phyloP scores from a whole-genome alignment of 768 basidiomycete species.

The Cytidiella melzeri region DNA sequence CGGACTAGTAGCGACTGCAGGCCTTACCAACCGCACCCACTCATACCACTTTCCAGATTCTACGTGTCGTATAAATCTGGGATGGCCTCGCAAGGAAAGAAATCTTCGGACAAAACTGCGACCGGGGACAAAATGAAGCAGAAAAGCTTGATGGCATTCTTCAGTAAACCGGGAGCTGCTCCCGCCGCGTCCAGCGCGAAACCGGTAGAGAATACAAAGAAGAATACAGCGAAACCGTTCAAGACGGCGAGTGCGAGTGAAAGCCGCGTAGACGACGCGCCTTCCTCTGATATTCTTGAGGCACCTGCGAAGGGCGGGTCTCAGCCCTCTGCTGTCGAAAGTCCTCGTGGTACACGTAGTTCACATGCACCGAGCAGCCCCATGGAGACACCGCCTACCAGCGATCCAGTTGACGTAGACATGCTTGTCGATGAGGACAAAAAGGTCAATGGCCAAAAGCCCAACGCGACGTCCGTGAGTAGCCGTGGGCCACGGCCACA shows the following conservation, averaged over 20 bases:
- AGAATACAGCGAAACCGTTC: not conserved
- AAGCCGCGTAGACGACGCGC: conserved; percentile 12
- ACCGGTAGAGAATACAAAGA: not conserved
- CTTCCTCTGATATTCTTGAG: conserved; percentile 16
- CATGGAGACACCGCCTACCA: conserved; percentile 66
- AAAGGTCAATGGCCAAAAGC: conserved; percentile 9
- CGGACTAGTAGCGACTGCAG: too few relatives aligned
- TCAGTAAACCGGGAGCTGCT: conserved; percentile 28
- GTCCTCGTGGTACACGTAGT: conserved; percentile 31
- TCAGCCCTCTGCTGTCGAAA: conserved; percentile 35
- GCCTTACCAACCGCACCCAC: too few relatives aligned
- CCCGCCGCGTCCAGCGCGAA: conserved; percentile 3
- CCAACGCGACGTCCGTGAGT: conserved; percentile 12
- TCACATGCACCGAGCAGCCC: conserved; percentile 45
- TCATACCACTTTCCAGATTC: too few relatives aligned
- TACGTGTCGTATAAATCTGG: not conserved
- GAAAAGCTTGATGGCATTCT: conserved; percentile 70
- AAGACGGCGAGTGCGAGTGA: not conserved
- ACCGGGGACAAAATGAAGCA: conserved; percentile 43
- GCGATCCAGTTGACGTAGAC: conserved; percentile 73
- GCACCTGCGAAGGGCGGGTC: conserved; percentile 16
- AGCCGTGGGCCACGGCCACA: not conserved
- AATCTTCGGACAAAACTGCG: conserved; percentile 1
- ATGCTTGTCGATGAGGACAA: conserved; percentile 52
- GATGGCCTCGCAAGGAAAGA: conserved; percentile 3